Evolutionary conservation across 2,329 filamentous ascomycete genomes (phyloP).

Genomic region (Alternaria incomplexa): DNA sequence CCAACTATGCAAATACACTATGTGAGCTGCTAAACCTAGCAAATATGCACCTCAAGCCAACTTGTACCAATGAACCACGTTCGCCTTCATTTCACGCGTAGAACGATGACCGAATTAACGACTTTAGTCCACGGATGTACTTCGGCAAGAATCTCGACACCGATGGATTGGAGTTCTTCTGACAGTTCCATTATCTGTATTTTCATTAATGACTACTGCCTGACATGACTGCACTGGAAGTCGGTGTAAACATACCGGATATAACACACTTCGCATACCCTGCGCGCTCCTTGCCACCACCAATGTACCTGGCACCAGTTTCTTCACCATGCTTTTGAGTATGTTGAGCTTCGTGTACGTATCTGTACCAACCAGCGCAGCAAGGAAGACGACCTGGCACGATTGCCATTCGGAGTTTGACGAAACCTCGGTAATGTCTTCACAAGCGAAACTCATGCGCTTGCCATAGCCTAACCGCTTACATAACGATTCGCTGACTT

Average conservation of each 20-base stretch:
- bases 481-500: slow-evolving; percentile 39
- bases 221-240: background rate
- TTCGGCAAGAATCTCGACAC: slow-evolving; percentile 51
- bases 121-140: slow-evolving; percentile 58
- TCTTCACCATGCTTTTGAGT: slow-evolving; percentile 43
- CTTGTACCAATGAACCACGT: background rate
- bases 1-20: background rate
- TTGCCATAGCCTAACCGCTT: slow-evolving; percentile 46
- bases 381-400: slow-evolving; percentile 58
- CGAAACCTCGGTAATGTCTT: slow-evolving; percentile 34
- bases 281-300: slow-evolving; percentile 56
- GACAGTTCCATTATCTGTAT: slow-evolving; percentile 49
- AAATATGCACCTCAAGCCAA: background rate
- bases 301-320: slow-evolving; percentile 53
- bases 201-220: background rate
- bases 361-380: slow-evolving; percentile 56
- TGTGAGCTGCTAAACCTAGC: background rate
- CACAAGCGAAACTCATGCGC: slow-evolving; percentile 49
- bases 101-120: slow-evolving; percentile 58
- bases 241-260: slow-evolving; percentile 49
- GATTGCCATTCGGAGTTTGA: slow-evolving; percentile 29
- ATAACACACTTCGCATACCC: slow-evolving; percentile 55
- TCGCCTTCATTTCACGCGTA: slow-evolving; percentile 25
- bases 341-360: slow-evolving; percentile 53
- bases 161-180: slow-evolving; percentile 32